phyloP scores from a whole-genome alignment of 768 basidiomycete genomes.

The Lentinula boryana region DNA sequence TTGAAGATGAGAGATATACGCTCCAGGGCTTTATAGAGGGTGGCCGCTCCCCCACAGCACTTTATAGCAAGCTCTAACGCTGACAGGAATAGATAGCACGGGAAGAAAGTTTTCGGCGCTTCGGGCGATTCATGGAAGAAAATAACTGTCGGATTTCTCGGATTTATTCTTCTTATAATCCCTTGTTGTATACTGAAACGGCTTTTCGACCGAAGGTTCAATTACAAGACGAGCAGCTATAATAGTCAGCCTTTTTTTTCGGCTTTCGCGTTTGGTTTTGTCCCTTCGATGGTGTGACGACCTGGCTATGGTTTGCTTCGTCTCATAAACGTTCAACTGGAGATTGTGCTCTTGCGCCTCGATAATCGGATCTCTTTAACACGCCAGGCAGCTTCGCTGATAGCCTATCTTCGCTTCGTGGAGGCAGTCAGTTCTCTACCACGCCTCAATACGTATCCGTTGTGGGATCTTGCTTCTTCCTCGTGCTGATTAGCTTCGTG shows the following conservation, averaged over 20 bases:
- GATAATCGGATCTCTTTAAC: neutral
- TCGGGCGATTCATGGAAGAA: neutral
- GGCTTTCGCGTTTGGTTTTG: neutral
- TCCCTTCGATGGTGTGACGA: no score
- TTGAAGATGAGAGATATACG: neutral
- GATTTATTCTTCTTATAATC: neutral
- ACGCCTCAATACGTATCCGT: neutral
- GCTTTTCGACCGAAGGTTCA: neutral
- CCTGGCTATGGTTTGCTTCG: no score
- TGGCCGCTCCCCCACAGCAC: neutral
- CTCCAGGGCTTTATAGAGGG: neutral
- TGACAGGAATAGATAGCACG: neutral
- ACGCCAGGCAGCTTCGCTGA: neutral
- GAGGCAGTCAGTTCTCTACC: neutral
- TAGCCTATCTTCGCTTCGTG: neutral
- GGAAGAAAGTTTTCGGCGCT: slow-evolving; percentile 1
- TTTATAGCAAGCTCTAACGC: neutral
- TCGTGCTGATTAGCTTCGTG: slow-evolving; percentile 5
- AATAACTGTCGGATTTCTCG: neutral
- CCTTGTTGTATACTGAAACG: neutral
- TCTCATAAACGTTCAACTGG: no score
- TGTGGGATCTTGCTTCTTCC: neutral
- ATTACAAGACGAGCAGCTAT: neutral
- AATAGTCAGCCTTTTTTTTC: neutral
- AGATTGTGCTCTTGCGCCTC: no score